These are phyloP conservation scores for Exophiala xenobiotica DNA, from an alignment of 2,329 filamentous ascomycete genomes.

Conservation along the genomic window DNA sequence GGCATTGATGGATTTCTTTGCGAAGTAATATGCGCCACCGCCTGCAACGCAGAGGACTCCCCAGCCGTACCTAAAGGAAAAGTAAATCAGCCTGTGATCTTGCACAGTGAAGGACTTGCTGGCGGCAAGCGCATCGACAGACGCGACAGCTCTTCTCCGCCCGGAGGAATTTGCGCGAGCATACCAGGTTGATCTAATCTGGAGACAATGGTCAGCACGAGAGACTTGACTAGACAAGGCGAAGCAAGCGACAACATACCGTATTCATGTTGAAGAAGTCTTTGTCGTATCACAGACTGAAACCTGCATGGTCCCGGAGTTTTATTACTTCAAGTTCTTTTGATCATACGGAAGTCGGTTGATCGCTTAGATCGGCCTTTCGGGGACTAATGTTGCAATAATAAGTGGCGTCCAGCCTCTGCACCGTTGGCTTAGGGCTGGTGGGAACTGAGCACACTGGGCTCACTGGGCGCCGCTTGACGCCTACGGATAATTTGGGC, in stretches of 20 bases:
- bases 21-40: conserved; percentile 90
- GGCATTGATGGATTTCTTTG: conserved; percentile 90
- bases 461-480: no score
- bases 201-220: conserved; percentile 20
- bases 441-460: no score
- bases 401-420: no score
- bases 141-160: no score
- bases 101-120: no score
- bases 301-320: not conserved
- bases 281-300: conserved; percentile 4
- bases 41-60: conserved; percentile 83
- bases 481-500: not conserved
- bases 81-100: not conserved
- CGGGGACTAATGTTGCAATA: not conserved
- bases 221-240: no score
- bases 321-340: no score
- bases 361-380: not conserved
- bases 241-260: conserved; percentile 40
- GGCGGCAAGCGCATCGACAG: no score
- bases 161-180: conserved; percentile 29
- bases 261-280: conserved; percentile 49
- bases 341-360: not conserved
- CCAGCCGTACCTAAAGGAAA: conserved; percentile 76
- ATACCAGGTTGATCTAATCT: conserved; percentile 61
- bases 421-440: no score